These are phyloP conservation scores for Saitozyma sp. DNA, from an alignment of 768 basidiomycete species.

Conservation along the genomic window DNA sequence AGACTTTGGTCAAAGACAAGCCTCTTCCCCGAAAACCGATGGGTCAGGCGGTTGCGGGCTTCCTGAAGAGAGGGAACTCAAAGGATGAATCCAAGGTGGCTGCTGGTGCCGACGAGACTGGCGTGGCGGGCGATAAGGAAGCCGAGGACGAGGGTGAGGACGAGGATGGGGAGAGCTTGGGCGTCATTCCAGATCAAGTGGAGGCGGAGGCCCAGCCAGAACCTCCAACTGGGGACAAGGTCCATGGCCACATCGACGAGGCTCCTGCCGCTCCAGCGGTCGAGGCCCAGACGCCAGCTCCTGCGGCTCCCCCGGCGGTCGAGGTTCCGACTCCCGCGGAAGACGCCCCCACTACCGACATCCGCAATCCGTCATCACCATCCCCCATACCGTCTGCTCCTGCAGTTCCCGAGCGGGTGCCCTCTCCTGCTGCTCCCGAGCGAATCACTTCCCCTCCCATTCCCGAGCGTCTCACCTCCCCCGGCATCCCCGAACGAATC, in stretches of 20 bases:
- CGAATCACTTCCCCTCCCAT: not conserved
- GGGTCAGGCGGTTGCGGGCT: conserved; percentile 36
- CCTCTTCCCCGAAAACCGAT: conserved; percentile 53
- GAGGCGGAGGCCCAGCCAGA: not conserved
- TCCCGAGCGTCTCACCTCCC: conserved; percentile 1
- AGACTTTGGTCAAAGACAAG: conserved; percentile 82
- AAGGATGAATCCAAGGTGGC: conserved; percentile 10
- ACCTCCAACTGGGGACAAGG: not conserved
- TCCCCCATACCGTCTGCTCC: not conserved
- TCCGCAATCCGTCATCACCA: not conserved
- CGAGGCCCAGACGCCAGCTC: not conserved
- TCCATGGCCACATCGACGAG: not conserved
- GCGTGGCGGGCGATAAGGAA: not conserved
- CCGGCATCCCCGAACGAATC: not conserved
- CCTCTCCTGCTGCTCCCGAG: not conserved
- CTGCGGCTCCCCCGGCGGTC: not conserved
- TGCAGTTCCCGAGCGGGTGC: not conserved
- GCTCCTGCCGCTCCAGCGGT: not conserved
- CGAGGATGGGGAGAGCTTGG: not conserved
- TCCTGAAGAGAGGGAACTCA: conserved; percentile 26
- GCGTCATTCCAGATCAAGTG: not conserved
- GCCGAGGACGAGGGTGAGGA: not conserved
- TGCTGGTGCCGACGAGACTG: conserved; percentile 1
- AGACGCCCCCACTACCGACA: no score
- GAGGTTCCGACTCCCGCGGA: not conserved